A percentile compares a stretch with the other conserved stretches of the same genome.
Evolutionary conservation across 257 asterid genomes (phyloP).

Genomic region (Fraxinus cuspidata): DNA sequence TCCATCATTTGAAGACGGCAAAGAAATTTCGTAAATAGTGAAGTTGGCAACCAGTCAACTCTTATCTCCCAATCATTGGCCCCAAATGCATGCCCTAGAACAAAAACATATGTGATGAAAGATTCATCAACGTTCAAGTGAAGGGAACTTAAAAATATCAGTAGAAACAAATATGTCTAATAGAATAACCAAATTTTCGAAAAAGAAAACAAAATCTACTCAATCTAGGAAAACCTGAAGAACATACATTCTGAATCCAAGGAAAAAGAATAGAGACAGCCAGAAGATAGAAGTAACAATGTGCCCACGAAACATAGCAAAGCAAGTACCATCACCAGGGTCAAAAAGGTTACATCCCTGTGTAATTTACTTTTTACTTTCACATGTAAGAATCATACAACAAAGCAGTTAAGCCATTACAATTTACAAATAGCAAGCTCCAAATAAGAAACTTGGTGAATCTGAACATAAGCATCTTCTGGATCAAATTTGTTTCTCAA

Average conservation of each 20-base stretch:
- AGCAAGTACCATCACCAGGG: background rate
- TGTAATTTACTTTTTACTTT: background rate
- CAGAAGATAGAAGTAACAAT: background rate
- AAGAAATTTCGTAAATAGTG: constrained; percentile 28
- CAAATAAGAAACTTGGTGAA: background rate
- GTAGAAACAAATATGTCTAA: too few relatives aligned
- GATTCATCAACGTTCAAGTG: too few relatives aligned
- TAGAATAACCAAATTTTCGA: too few relatives aligned
- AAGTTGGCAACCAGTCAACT: constrained; percentile 34
- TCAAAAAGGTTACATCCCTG: background rate
- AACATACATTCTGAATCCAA: background rate
- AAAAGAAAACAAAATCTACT: background rate
- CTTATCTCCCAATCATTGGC: constrained; percentile 44
- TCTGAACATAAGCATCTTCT: background rate
- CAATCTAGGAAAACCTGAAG: background rate
- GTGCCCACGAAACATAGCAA: background rate
- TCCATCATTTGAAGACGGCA: constrained; percentile 15
- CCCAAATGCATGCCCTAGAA: constrained; percentile 76
- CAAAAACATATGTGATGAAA: constrained; percentile 2
- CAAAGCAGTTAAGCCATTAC: background rate
- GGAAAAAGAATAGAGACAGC: constrained; percentile 12
- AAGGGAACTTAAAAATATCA: too few relatives aligned
- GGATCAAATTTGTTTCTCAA: background rate
- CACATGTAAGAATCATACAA: background rate
- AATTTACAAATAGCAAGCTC: background rate